Base-by-base conservation (phyloP, 2,329 filamentous ascomycete genomes). In the Cladosporium sp. region DNA sequence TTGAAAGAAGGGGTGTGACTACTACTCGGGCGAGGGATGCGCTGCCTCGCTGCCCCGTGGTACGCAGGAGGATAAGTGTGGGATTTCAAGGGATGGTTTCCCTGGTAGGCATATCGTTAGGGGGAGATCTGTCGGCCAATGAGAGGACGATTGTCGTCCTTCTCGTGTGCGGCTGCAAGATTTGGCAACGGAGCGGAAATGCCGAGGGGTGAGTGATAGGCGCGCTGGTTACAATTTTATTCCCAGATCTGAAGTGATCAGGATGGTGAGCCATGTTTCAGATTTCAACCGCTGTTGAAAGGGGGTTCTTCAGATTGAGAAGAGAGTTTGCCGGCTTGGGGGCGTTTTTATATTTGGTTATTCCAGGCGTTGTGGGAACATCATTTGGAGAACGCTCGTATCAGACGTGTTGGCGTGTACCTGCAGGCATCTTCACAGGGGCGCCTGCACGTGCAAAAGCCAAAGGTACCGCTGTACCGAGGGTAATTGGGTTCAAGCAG, bases 261-360 rank as follows among this genome's bases (percentile, higher is more conserved):
- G 12, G 17, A 32, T 47, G 44, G 44, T 36, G 44, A 39, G 30
- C 44, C 44, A 22, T 40, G 34, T 39, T 47, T 47, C 36, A 43
- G 15, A 30, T 18, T 8, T 19, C 15, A 17, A 47, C n/a, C 9
- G 32, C n/a, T 20, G n/a, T 15, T 5, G 4, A 19, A 27, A n/a
- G 15, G 24, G 9, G 6, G 4, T 36, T 34, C n/a, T 18, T 15
- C 36, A 36, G 15, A 20, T 29, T 20, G 3, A 9, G 7, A 7
- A 15, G 43, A 3, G 13, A 36, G 6, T 7, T 20, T 13, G 15
- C 32, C 24, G 22, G 13, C 27, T 18, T 15, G 30, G 17, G 6
- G 37, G 15, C 37, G 11, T 7, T 12, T n/a, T 12, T 39, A 17
- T 17, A 18, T 36, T n/a, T 15, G 32, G 32, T 17, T 36, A 17